These are phyloP conservation scores for Auxenochlorella pyrenoidosa DNA, from an alignment of 139 green algal genomes.

Conservation along the genomic window DNA sequence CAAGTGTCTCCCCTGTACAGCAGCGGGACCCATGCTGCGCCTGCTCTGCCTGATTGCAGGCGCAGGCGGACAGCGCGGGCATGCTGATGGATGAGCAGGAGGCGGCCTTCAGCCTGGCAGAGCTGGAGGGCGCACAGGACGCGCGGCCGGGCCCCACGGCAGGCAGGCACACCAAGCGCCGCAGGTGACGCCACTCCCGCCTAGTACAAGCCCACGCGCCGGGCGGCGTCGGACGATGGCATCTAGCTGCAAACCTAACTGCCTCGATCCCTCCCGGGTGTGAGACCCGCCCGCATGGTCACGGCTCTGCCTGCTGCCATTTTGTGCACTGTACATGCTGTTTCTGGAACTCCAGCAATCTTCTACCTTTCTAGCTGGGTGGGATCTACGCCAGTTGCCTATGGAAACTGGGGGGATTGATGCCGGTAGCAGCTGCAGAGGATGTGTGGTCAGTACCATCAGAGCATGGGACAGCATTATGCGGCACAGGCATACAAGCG, in stretches of 20 bases:
- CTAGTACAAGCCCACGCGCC: no score
- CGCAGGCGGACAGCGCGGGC: slow-evolving; percentile 19
- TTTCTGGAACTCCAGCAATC: not conserved
- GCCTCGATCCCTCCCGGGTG: no score
- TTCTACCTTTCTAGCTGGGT: not conserved
- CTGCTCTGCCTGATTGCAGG: not conserved
- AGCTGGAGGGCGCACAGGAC: slow-evolving; percentile 47
- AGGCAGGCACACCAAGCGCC: slow-evolving; percentile 40
- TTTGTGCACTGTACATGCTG: no score
- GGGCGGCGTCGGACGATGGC: no score
- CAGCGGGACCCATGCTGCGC: not conserved
- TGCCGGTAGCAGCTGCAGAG: no score
- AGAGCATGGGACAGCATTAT: no score
- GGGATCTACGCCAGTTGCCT: no score
- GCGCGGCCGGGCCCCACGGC: not conserved
- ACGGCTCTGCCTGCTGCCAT: not conserved
- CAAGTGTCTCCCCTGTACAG: not conserved
- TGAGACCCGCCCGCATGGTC: not conserved
- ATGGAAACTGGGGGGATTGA: no score
- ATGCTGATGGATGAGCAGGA: slow-evolving; percentile 54
- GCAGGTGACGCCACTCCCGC: slow-evolving; percentile 1
- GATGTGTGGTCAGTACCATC: no score
- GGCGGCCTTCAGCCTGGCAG: slow-evolving; percentile 42
- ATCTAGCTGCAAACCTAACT: no score
- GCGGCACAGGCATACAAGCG: no score